Evolutionary conservation across 495 filamentous ascomycete genomes (phyloP).

Genomic region (Chaetomium tenue): DNA sequence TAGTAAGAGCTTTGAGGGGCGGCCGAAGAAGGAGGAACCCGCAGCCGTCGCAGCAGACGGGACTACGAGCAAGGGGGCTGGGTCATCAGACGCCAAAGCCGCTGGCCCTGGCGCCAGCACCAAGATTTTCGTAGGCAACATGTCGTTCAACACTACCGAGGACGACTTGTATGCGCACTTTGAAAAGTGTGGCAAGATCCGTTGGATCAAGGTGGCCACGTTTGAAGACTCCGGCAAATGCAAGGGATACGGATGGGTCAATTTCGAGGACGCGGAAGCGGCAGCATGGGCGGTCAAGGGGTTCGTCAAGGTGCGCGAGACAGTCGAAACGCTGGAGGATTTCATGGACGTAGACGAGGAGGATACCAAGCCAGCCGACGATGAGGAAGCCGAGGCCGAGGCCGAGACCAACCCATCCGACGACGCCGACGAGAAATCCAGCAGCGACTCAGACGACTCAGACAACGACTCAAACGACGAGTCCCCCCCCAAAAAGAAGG

Average conservation of each 20-base stretch:
- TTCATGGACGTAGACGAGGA: constrained; percentile 56
- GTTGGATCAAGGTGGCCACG: constrained; percentile 79
- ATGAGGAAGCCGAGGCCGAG: constrained; percentile 48
- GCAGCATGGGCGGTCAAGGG: constrained; percentile 80
- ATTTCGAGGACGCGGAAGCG: constrained; percentile 74
- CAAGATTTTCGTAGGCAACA: constrained; percentile 89
- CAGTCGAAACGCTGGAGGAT: constrained; percentile 52
- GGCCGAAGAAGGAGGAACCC: constrained; percentile 52
- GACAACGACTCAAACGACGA: not conserved
- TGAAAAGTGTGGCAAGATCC: constrained; percentile 73
- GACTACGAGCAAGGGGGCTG: constrained; percentile 32
- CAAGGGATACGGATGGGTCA: constrained; percentile 94
- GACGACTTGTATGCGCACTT: constrained; percentile 79
- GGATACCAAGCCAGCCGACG: constrained; percentile 35
- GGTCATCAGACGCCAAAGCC: not conserved
- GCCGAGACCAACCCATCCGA: constrained; percentile 35
- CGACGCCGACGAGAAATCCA: constrained; percentile 7
- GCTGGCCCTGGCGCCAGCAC: constrained; percentile 52
- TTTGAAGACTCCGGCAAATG: constrained; percentile 98
- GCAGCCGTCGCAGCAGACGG: constrained; percentile 25
- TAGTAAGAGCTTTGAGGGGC: constrained; percentile 77
- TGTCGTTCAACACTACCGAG: constrained; percentile 79
- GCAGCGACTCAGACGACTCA: not conserved
- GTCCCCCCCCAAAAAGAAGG: constrained; percentile 10
- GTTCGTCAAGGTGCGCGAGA: constrained; percentile 64